Percentiles rank a stretch among this genome's conserved stretches.
phyloP scores from a whole-genome alignment of 305 asterid genomes.

The Salvia sclarea region DNA sequence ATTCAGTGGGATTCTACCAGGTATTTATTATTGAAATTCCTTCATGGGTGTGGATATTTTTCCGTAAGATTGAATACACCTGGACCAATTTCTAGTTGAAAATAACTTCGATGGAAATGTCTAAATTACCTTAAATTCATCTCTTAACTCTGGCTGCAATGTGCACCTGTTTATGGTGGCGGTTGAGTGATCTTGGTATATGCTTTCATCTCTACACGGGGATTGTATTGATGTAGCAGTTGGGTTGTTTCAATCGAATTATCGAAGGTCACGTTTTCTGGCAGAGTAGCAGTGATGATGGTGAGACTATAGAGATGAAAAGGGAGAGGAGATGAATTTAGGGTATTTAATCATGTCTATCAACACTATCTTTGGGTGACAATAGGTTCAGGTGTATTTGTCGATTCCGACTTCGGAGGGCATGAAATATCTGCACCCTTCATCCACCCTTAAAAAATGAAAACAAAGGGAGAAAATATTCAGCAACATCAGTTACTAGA shows the following conservation, averaged over 20 bases:
- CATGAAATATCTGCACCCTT: neutral
- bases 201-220: neutral
- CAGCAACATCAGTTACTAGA: conserved; percentile 2
- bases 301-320: neutral
- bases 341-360: neutral
- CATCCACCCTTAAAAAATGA: neutral
- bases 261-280: too few species aligned
- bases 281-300: neutral
- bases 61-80: neutral
- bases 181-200: neutral
- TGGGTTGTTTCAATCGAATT: too few species aligned
- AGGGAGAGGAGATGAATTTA: neutral
- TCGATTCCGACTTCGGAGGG: neutral
- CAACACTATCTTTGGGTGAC: neutral
- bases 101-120: neutral
- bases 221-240: neutral
- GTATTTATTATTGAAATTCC: conserved; percentile 31
- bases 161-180: neutral
- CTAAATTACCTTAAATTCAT: neutral
- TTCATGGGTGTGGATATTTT: neutral
- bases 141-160: neutral
- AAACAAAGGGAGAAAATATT: neutral
- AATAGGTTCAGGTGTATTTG: neutral
- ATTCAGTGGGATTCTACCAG: conserved; percentile 68
- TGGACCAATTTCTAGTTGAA: neutral